Evolutionary conservation across 78 protist species (phyloP), one percentile per base, ranked within the genome.

Genomic region (Dictyostelium firmibasis): DNA sequence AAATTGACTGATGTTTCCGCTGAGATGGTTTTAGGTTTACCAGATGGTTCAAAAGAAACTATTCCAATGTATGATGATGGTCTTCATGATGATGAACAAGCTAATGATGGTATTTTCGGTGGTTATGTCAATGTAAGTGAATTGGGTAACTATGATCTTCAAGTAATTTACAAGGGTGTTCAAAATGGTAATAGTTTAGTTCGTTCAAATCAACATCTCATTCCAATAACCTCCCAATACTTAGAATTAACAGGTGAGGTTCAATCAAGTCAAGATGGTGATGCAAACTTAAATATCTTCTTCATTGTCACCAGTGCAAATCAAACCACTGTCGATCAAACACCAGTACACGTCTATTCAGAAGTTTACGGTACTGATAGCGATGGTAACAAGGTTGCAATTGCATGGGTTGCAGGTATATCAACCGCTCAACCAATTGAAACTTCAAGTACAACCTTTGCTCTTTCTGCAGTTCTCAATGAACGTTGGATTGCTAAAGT

Each of bases 41-140:
- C 96, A 67, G 83, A 81, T 76, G 96, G 96, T 38, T 62, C 81
- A 43, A 27, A 35, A 23, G 31, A 50, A 41, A 38, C 77, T 10
- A 62, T 94, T 70, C 38, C 25, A 33, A 94, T 94, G 96, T 53
- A 29, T 47, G 96, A 94, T 44, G 96, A 94, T 91, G 96, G 96
- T 81, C 36, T 81, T 3, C 96, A 94, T 64, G 70, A 62, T 38
- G 93, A 85, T 47, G 76, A 35, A 35, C 50, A 29, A 10, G 92
- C 96, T 11, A 35, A 82, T 9, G 96, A 94, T 74, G 96, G 96
- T 67, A 2, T 94, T 23, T 94, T 74, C 13, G 96, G 91, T 69
- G 96, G 75, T 33, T 38, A 57, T 16, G 29, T 86, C 20, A 29
- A n/a, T 7, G 92, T 87, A 31, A n/a, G 27, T 50, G 94, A 94